These are phyloP conservation scores for Alternaria triticina DNA, from an alignment of 2,329 filamentous ascomycete species.

Conservation along the genomic window DNA sequence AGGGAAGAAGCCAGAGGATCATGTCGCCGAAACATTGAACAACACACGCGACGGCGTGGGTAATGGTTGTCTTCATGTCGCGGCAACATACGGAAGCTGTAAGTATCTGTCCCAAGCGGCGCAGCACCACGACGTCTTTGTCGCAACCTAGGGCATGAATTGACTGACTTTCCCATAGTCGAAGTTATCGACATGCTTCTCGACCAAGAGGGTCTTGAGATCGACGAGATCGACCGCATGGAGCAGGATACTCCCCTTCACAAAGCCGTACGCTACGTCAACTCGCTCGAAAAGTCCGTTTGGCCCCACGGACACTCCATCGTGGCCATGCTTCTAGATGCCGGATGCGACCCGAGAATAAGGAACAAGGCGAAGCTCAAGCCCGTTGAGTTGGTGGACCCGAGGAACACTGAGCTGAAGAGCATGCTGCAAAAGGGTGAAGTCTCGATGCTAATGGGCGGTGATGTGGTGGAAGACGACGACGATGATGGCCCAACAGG, in stretches of 20 bases:
- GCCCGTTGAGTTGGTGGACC: constrained; percentile 75
- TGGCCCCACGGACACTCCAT: constrained; percentile 71
- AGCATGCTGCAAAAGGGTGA: constrained; percentile 73
- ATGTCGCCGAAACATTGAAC: constrained; percentile 82
- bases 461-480: constrained; percentile 58
- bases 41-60: constrained; percentile 83
- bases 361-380: constrained; percentile 77
- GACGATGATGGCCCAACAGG: constrained; percentile 56
- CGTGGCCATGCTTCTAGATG: constrained; percentile 82
- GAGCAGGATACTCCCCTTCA: constrained; percentile 83
- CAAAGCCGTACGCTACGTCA: constrained; percentile 78
- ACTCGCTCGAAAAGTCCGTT: constrained; percentile 68
- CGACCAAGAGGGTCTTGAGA: constrained; percentile 84
- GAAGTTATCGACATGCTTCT: constrained; percentile 82
- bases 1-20: constrained; percentile 60
- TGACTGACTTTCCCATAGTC: constrained; percentile 56
- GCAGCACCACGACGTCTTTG: not conserved
- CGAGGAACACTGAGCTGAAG: constrained; percentile 67
- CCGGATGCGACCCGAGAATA: constrained; percentile 69
- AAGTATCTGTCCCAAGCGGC: constrained; percentile 46
- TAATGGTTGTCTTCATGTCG: constrained; percentile 88
- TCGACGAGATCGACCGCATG: constrained; percentile 74
- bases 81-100: constrained; percentile 86
- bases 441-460: constrained; percentile 61
- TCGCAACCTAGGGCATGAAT: not conserved